Percentiles rank a stretch among this genome's conserved stretches.
Evolutionary conservation across 164 flowering plant genomes (phyloP).

Genomic region (Chimonanthus salicifolius): DNA sequence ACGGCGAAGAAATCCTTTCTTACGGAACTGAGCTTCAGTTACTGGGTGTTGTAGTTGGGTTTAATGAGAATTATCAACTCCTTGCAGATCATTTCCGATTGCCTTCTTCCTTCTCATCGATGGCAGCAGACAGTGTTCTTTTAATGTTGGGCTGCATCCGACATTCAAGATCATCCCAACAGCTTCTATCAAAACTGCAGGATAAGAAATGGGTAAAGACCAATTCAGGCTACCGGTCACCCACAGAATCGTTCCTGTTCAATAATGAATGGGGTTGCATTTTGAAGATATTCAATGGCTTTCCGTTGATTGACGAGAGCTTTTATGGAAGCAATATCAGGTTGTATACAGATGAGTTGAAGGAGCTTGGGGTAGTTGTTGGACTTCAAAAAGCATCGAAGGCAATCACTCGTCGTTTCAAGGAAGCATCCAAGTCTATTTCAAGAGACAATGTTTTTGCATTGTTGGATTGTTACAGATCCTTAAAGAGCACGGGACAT

Average conservation of each 20-base stretch:
- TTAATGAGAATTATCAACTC: slow-evolving; percentile 28
- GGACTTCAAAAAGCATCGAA: slow-evolving; percentile 46
- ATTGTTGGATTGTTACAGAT: slow-evolving; percentile 37
- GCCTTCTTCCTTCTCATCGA: slow-evolving; percentile 13
- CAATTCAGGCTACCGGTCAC: slow-evolving; percentile 35
- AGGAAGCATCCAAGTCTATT: slow-evolving; percentile 24
- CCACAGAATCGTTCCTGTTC: slow-evolving; percentile 38
- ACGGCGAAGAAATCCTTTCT: slow-evolving; percentile 36
- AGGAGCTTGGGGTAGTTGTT: slow-evolving; percentile 33
- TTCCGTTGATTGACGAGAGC: slow-evolving; percentile 34
- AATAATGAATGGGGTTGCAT: slow-evolving; percentile 32
- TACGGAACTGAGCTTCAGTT: slow-evolving; percentile 45
- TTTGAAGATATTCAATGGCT: slow-evolving; percentile 3
- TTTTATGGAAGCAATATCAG: slow-evolving; percentile 35
- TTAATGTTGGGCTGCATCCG: slow-evolving; percentile 41
- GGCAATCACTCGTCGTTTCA: slow-evolving; percentile 30
- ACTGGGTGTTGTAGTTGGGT: slow-evolving; percentile 48
- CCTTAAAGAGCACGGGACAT: slow-evolving; percentile 15
- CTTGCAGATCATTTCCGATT: slow-evolving; percentile 31
- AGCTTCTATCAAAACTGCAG: slow-evolving; percentile 12
- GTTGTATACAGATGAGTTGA: slow-evolving; percentile 27
- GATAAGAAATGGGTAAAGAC: slow-evolving; percentile 46
- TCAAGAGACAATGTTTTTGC: slow-evolving; percentile 30
- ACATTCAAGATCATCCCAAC: slow-evolving; percentile 2
- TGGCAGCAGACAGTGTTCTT: slow-evolving; percentile 25